A percentile compares a stretch with the other conserved stretches of the same genome.
phyloP scores from a whole-genome alignment of 1,284 basidiomycete genomes.

The Ceraceosorus guamensis region DNA sequence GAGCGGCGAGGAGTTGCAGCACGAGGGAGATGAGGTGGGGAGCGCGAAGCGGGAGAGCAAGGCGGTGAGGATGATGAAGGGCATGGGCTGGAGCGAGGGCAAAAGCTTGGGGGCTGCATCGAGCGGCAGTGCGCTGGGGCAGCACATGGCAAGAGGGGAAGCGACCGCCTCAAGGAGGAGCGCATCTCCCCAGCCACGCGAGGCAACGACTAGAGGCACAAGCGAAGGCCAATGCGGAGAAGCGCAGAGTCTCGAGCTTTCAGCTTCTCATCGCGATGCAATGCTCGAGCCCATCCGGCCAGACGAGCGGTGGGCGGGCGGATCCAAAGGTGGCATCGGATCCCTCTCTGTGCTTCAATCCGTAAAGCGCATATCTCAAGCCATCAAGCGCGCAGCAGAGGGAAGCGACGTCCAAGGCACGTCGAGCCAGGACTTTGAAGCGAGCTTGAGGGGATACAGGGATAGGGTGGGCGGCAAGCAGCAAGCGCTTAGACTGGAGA shows the following conservation, averaged over 20 bases:
- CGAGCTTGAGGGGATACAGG: slow-evolving; percentile 7
- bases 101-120: slow-evolving; percentile 4
- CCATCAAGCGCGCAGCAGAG: not conserved
- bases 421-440: not conserved
- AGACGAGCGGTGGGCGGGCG: not conserved
- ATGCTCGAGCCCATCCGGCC: not conserved
- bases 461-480: not conserved
- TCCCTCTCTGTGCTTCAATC: not conserved
- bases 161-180: not conserved
- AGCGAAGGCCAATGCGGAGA: too few relatives aligned
- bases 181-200: not conserved
- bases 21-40: not conserved
- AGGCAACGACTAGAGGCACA: not conserved
- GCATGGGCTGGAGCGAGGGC: slow-evolving; percentile 13
- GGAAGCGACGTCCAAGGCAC: not conserved
- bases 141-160: not conserved
- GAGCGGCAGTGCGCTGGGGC: not conserved
- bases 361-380: not conserved
- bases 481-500: slow-evolving; percentile 1
- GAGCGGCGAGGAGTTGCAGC: not conserved
- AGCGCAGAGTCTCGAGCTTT: not conserved
- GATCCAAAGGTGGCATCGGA: not conserved
- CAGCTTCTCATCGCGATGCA: not conserved
- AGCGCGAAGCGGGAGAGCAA: slow-evolving; percentile 5
- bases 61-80: slow-evolving; percentile 13